phyloP scores from a whole-genome alignment of 768 basidiomycete genomes.

The Psilocybe cubensis region DNA sequence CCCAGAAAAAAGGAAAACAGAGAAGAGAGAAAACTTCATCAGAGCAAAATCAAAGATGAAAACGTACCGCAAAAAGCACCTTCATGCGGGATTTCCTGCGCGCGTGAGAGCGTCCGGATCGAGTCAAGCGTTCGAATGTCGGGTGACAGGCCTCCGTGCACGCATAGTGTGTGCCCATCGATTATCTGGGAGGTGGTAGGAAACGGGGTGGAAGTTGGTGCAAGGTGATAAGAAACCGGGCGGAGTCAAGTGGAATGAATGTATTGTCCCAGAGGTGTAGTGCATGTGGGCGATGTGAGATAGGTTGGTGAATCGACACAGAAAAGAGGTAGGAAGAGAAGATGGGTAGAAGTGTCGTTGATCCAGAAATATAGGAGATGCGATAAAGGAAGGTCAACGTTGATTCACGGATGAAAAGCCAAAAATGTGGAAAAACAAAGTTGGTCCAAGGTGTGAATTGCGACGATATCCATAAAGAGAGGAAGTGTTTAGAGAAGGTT shows the following conservation, averaged over 20 bases:
- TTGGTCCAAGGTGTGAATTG: not conserved
- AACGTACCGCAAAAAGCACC: conserved; percentile 91
- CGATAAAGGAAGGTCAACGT: no score
- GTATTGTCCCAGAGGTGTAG: no score
- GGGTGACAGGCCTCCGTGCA: conserved; percentile 95
- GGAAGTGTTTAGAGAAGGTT: no score
- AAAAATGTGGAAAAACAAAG: no score
- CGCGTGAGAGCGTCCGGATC: conserved; percentile 87
- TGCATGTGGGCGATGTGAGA: not conserved
- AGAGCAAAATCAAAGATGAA: not conserved
- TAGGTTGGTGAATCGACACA: not conserved
- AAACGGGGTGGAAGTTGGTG: no score
- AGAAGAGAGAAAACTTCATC: no score
- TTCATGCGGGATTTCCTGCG: conserved; percentile 98
- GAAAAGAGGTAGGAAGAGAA: not conserved
- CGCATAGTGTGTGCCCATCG: conserved; percentile 89
- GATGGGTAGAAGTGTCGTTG: no score
- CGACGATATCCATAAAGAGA: no score
- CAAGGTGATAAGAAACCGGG: no score
- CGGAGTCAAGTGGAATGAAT: no score
- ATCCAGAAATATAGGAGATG: no score
- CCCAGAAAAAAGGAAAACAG: not conserved
- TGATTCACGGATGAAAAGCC: no score
- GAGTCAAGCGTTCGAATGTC: conserved; percentile 96
- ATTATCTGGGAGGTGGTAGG: conserved; percentile 72